Base-by-base conservation (phyloP, 768 basidiomycete species). In the Cystobasidium ongulense region DNA sequence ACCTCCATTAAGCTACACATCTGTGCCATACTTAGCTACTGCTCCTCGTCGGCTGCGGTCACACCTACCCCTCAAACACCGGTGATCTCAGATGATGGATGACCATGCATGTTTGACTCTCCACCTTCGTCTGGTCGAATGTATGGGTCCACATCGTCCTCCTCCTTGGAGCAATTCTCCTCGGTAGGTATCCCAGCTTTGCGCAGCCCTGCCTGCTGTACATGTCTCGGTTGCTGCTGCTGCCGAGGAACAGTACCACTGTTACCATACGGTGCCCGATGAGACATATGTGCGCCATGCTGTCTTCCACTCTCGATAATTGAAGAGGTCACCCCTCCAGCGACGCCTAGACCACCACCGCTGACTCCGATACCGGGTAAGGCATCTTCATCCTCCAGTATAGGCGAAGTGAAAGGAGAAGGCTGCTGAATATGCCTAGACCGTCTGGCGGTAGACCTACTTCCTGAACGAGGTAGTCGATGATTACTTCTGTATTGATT, bases 331-430 rank as follows among this genome's bases (percentile, higher is more conserved):
- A 27, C 23, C 17, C 11, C 57, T 29, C 23, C 29, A 29, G 57
- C 13, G 13, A 46, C n/a, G 11, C 11, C 33, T 54, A 11, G 8
- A 29, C 11, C 11, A 23, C 8, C 8, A 54, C 8, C 53, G 53
- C 7, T n/a, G 7, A 11, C 53, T 23, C n/a, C 53, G 29, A 23
- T n/a, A 54, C 7, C 29, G 25, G 25, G 11, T 59, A 27, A 27
- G 5, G 25, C 65, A 52, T 67, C 65, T 8, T 67, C 63, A 41
- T 64, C 63, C 25, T 64, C 65, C 1, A 33, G 35, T n/a, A 67
- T 67, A 41, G 65, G 65, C 7, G 65, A 67, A 29, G 65, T 52
- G 29, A 67, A 53, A 54, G 50, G 43, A 3, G 65, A 67, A 3
- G 41, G 41, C n/a, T 27, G 17, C 15, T 64, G 38, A 8, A 18